Evolutionary conservation across 225 moss, liverwort and hornwort genomes (phyloP).

Genomic region (Bryum argenteum): DNA sequence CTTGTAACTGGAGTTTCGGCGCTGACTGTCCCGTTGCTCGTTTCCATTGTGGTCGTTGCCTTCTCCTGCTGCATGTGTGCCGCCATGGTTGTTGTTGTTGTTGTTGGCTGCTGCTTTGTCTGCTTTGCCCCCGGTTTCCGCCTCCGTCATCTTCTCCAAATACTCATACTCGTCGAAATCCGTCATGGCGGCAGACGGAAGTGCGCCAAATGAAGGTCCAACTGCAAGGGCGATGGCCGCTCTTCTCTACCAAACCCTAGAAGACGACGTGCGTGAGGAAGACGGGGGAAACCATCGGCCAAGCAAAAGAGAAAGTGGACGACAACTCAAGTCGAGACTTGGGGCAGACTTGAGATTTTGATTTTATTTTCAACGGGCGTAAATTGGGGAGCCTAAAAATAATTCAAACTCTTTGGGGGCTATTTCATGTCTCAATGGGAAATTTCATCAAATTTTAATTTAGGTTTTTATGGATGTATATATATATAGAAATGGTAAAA

Average conservation of each 20-base stretch:
- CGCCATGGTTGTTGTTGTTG: conserved; percentile 48
- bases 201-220: background rate
- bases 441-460: no score
- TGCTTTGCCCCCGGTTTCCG: conserved; percentile 35
- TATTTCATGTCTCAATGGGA: no score
- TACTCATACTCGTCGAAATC: conserved; percentile 99
- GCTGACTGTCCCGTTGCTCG: conserved; percentile 62
- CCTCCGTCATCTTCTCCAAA: conserved; percentile 92
- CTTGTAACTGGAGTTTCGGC: conserved; percentile 82
- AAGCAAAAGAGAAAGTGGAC: no score
- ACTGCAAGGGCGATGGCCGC: conserved; percentile 36
- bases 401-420: no score
- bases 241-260: conserved; percentile 45
- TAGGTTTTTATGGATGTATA: no score
- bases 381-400: no score
- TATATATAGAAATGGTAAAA: no score
- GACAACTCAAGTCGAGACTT: no score
- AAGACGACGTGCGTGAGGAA: conserved; percentile 20
- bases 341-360: no score
- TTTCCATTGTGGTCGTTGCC: conserved; percentile 54
- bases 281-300: background rate
- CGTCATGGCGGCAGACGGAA: conserved; percentile 43
- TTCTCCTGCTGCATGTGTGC: conserved; percentile 30
- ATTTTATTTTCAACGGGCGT: no score
- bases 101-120: conserved; percentile 30